Base-by-base conservation (phyloP, 768 basidiomycete species). In the Macrolepiota dolichaula region DNA sequence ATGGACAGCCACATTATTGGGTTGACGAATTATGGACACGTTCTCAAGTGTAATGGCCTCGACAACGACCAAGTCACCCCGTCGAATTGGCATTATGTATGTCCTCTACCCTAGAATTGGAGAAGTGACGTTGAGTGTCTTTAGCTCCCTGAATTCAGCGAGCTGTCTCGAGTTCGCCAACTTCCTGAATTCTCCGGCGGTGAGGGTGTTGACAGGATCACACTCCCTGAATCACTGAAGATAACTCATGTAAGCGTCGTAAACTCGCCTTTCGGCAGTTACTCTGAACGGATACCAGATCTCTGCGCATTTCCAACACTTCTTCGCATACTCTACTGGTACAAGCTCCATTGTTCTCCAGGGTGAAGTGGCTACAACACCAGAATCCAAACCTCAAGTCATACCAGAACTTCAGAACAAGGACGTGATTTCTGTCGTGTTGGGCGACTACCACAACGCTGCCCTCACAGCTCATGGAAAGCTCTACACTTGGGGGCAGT, bases 371-470 rank as follows among this genome's bases (percentile, higher is more conserved):
- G 70, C 76, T n/a, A 84, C 82, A 6, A 66, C 74, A 37, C 60
- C 74, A 12, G 71, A 73, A 22, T 77, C 74, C 15, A 66, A 69
- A 60, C 92, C 89, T n/a, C 79, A 76, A 36, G 77, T 94, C 61
- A 78, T 91, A 3, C 87, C 89, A 1, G 83, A 80, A 36, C 76
- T 98, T 29, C 94, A 97, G 67, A 81, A 90, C 65, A 83, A 76
- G 64, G 78, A 81, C 38, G 84, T 98, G 57, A 96, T 98, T 62
- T 92, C 92, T 54, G 86, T 96, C 58, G 88, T 89, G 13, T 81
- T 94, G 54, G 96, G 96, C 4, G 96, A 98, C 73, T 97, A 96
- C 72, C 96, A 98, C 76, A 86, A 81, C 69, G 91, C 86, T 37
- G 96, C 96, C 0, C 77, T 97, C 67, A 96, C 93, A 2, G 78